Percentiles rank a stretch among this genome's conserved stretches.
Conservation (phyloP, 352 stramenopile species). For the Elongisporangium anandrum region DNA sequence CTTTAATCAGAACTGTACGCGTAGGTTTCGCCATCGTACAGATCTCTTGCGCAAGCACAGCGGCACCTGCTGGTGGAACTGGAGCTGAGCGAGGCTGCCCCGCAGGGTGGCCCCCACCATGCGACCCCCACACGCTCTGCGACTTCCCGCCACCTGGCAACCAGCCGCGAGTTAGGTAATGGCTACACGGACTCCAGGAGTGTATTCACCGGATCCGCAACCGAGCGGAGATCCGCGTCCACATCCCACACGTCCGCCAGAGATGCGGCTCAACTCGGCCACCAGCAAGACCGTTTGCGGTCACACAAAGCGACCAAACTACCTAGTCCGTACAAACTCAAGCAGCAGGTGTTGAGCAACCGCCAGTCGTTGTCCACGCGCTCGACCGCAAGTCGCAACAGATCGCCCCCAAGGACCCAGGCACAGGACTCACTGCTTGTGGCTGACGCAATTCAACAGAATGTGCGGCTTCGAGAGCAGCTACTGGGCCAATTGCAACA, state of each 20-base stretch:
- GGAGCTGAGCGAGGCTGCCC: constrained; percentile 51
- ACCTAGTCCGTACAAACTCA: constrained; percentile 59
- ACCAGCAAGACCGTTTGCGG: neutral
- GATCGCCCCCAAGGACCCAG: constrained; percentile 9
- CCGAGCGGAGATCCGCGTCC: constrained; percentile 1
- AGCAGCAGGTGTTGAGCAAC: constrained; percentile 51
- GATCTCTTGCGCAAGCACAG: constrained; percentile 8
- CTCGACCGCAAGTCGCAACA: neutral
- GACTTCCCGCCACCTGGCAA: neutral
- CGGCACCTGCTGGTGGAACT: constrained; percentile 59
- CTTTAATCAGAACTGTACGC: neutral
- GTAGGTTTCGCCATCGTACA: neutral
- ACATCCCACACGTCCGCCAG: neutral
- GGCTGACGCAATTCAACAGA: constrained; percentile 43
- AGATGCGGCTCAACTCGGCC: neutral
- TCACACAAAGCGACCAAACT: constrained; percentile 15
- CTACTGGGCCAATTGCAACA: constrained; percentile 35
- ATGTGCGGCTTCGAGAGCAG: constrained; percentile 38
- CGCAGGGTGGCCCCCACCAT: constrained; percentile 6
- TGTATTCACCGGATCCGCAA: constrained; percentile 2
- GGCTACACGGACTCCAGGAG: neutral
- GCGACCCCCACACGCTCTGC: neutral
- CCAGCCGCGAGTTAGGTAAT: neutral
- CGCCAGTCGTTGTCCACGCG: constrained; percentile 7
- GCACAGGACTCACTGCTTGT: constrained; percentile 19